phyloP scores from a whole-genome alignment of 352 stramenopile genomes.

The Phytopythium vexans region DNA sequence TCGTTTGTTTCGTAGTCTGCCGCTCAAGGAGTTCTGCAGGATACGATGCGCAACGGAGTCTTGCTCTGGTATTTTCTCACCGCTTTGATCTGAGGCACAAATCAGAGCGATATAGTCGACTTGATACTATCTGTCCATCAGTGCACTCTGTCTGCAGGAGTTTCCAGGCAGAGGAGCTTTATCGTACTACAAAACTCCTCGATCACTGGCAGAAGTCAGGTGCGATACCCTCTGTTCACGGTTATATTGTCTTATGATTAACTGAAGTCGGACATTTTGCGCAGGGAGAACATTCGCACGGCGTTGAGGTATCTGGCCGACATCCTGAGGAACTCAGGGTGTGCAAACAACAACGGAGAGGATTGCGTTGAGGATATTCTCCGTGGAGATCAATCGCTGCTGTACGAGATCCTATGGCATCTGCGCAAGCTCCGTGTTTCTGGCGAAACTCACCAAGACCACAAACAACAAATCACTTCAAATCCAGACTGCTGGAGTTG shows the following conservation, averaged over 20 bases:
- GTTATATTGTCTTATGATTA: too few species aligned
- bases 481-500: too few species aligned
- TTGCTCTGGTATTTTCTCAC: slow-evolving; percentile 23
- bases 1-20: slow-evolving; percentile 3
- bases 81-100: neutral
- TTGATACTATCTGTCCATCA: neutral
- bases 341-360: slow-evolving; percentile 7
- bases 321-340: neutral
- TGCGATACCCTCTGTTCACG: neutral
- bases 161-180: slow-evolving; percentile 1
- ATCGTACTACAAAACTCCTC: slow-evolving; percentile 16
- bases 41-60: slow-evolving; percentile 35
- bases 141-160: neutral
- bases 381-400: slow-evolving; percentile 41
- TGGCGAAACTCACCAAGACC: too few species aligned
- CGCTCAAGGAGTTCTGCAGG: slow-evolving; percentile 19
- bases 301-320: slow-evolving; percentile 14
- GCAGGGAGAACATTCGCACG: slow-evolving; percentile 31
- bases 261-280: neutral
- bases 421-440: slow-evolving; percentile 30
- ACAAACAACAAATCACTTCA: neutral
- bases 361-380: slow-evolving; percentile 33
- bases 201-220: slow-evolving; percentile 20
- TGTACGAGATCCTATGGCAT: slow-evolving; percentile 50
- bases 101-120: neutral